Percentiles rank a stretch among this genome's conserved stretches.
phyloP scores from a whole-genome alignment of 1,284 basidiomycete genomes.

The Marasmius oreades region DNA sequence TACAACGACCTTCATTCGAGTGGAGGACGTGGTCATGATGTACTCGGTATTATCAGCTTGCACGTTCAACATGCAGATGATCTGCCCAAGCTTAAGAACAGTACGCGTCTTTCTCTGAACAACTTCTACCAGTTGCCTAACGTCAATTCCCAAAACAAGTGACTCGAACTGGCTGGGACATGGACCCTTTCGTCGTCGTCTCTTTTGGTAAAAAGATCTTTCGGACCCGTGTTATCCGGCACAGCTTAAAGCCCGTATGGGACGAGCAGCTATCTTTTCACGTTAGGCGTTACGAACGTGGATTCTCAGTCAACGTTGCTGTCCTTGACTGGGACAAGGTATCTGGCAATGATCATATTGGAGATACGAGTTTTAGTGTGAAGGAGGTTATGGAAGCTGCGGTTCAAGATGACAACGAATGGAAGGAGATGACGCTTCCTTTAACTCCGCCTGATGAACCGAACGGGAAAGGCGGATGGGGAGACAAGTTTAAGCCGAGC shows the following conservation, averaged over 20 bases:
- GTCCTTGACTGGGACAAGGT: constrained; percentile 96
- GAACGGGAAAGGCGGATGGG: constrained; percentile 52
- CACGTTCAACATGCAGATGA: constrained; percentile 71
- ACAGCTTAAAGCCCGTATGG: constrained; percentile 89
- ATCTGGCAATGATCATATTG: constrained; percentile 84
- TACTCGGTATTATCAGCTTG: constrained; percentile 92
- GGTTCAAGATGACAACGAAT: constrained; percentile 52
- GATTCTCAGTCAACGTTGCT: constrained; percentile 74
- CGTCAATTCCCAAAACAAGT: constrained; percentile 39
- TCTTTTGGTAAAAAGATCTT: constrained; percentile 98
- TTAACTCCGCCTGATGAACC: constrained; percentile 25
- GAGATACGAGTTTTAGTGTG: constrained; percentile 71
- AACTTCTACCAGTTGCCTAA: neutral
- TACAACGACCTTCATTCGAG: constrained; percentile 53
- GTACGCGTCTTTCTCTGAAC: constrained; percentile 44
- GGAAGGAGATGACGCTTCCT: constrained; percentile 66
- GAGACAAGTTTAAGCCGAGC: constrained; percentile 65
- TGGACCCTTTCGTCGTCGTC: constrained; percentile 96
- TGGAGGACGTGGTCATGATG: constrained; percentile 60
- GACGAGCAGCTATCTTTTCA: constrained; percentile 97
- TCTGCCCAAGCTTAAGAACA: constrained; percentile 84
- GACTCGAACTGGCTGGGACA: constrained; percentile 87
- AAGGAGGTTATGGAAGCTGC: constrained; percentile 69
- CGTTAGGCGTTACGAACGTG: constrained; percentile 82
- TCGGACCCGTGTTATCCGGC: constrained; percentile 86